A percentile compares a stretch with the other conserved stretches of the same genome.
Conservation (phyloP, 768 basidiomycete species). For the Russula olivacea region DNA sequence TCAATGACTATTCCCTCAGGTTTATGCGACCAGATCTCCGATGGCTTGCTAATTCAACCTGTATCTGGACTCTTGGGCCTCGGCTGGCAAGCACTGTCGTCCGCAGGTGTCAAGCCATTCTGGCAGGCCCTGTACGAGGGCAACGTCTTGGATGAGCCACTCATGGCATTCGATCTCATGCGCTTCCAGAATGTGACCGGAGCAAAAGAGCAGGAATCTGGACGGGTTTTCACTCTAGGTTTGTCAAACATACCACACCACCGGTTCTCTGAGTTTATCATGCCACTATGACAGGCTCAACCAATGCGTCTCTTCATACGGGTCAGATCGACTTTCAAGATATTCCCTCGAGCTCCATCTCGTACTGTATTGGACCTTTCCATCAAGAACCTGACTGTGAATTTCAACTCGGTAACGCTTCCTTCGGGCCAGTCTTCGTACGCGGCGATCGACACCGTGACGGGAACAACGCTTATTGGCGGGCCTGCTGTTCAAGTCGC, state of each 20-base stretch:
- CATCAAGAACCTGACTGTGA: conserved; percentile 55
- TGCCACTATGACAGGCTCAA: conserved; percentile 27
- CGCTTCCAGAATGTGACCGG: conserved; percentile 37
- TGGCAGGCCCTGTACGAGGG: conserved; percentile 71
- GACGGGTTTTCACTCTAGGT: conserved; percentile 72
- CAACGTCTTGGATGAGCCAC: conserved; percentile 56
- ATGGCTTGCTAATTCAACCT: conserved; percentile 54
- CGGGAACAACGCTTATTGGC: conserved; percentile 91
- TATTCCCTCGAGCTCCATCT: conserved; percentile 46
- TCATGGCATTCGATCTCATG: conserved; percentile 83
- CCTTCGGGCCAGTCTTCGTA: conserved; percentile 43
- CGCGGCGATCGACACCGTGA: conserved; percentile 93
- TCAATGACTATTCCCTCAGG: conserved; percentile 28
- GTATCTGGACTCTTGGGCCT: conserved; percentile 88
- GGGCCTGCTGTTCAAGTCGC: conserved; percentile 61
- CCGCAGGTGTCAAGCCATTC: conserved; percentile 67
- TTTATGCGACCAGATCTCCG: conserved; percentile 48
- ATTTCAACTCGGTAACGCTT: conserved; percentile 46
- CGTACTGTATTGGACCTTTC: conserved; percentile 89
- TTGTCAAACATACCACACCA: conserved; percentile 12
- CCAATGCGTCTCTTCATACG: conserved; percentile 68
- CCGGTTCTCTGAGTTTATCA: neutral
- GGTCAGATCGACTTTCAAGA: conserved; percentile 79
- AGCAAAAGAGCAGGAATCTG: conserved; percentile 47
- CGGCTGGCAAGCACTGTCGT: conserved; percentile 67